Evolutionary conservation across 208 protist genomes (phyloP), one percentile per base, ranked within the genome.

Genomic region (Acanthamoeba sp.): DNA sequence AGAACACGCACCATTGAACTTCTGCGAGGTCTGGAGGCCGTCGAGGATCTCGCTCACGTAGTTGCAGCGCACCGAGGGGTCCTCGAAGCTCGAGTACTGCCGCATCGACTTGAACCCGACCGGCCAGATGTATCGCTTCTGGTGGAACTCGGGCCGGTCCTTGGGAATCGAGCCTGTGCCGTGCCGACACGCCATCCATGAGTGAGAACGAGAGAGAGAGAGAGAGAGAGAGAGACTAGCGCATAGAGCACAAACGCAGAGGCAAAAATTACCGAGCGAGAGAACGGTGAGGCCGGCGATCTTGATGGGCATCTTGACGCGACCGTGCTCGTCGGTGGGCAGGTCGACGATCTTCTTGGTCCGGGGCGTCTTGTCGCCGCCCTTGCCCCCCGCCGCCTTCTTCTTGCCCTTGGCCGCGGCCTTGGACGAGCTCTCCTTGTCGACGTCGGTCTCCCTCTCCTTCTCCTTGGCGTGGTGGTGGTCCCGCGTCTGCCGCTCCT

Each of bases 71-170:
- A 59, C 45, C 27, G 59, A 84, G 45, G 90, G 90, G 27, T 93
- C 69, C 42, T 69, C 24, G 48, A 93, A 59, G 71, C 66, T 84
- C 32, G 45, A 84, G 90, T 93, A 93, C 50, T 76, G 59, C 45
- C 90, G 62, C 45, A 66, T 93, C 18, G 48, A 69, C 40, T 93
- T 93, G 90, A 84, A 93, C 18, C 90, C 90, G 3, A 93, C 66
- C 38, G 90, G 90, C 90, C 90, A 93, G 20, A 93, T 93, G 69
- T 93, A 93, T 24, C 90, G 34, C 69, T 93, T 93, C 50, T 78
- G 40, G 50, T 93, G 90, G 71, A 84, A 93, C 66, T 93, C 90
- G 0, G 90, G 45, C 9, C 90, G 27, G 66, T 59, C 66, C 90
- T 93, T 84, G 3, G 59, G 90, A n/a, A 93, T 84, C 27, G 50